Base-by-base conservation (phyloP, 2,329 filamentous ascomycete genomes). In the Canariomyces notabilis region DNA sequence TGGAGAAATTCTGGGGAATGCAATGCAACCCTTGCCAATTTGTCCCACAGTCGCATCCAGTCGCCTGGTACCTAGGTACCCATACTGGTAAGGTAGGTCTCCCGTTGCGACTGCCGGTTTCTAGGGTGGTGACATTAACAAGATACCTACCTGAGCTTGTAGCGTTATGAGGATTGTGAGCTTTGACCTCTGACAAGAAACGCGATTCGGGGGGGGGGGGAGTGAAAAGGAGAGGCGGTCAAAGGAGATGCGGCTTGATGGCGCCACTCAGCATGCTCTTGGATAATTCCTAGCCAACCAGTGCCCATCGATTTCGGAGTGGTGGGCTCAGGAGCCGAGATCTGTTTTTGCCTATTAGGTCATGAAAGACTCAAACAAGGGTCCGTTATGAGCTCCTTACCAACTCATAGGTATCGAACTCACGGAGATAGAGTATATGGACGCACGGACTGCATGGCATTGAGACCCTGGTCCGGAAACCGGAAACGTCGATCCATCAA, bases 1-100 rank as follows among this genome's bases (percentile, higher is more conserved):
- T 42, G 21, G 11, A 15, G n/a, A 45, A 46, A 54, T 48, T 56
- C 51, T 56, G 51, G 53, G 55, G 53, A 54, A 57, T 35, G 44
- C 29, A 23, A 12, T 39, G 14, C 21, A n/a, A n/a, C n/a, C n/a
- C n/a, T n/a, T n/a, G n/a, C n/a, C n/a, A n/a, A n/a, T n/a, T n/a
- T n/a, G n/a, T n/a, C n/a, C n/a, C n/a, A n/a, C n/a, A n/a, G n/a
- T n/a, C n/a, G n/a, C n/a, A n/a, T n/a, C n/a, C n/a, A n/a, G n/a
- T n/a, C n/a, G n/a, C n/a, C n/a, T n/a, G n/a, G n/a, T n/a, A n/a
- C n/a, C n/a, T n/a, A n/a, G n/a, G n/a, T n/a, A n/a, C n/a, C n/a
- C n/a, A n/a, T 29, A 29, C 26, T 8, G 7, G 4, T 3, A 9
- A 12, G 26, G 4, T 29, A 29, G 9, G 22, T 26, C 22, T 11